Evolutionary conservation across 129 eudicot genomes (phyloP).

Genomic region (Tagetes patula): DNA sequence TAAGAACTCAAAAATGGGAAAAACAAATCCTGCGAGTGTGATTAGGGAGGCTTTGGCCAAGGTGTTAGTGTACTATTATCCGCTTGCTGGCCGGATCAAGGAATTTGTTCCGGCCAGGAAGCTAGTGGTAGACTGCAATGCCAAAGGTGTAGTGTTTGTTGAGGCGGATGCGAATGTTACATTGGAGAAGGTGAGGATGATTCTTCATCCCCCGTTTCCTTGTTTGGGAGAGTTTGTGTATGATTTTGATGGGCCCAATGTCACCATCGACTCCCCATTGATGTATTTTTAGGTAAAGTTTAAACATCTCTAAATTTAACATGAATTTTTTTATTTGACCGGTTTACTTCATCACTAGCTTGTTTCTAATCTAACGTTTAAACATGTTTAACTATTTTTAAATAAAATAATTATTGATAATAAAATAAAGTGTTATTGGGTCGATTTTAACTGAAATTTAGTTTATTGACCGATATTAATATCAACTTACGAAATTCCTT

Average conservation of each 20-base stretch:
- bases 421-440: too few relatives aligned
- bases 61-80: slow-evolving; percentile 46
- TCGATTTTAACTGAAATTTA: too few relatives aligned
- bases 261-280: slow-evolving; percentile 33
- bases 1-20: slow-evolving; percentile 14
- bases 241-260: slow-evolving; percentile 21
- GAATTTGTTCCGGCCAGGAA: slow-evolving; percentile 11
- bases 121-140: slow-evolving; percentile 41
- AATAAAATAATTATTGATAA: too few relatives aligned
- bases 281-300: slow-evolving; percentile 36
- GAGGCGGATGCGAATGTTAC: slow-evolving; percentile 46
- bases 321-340: too few relatives aligned
- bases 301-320: background rate
- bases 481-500: too few relatives aligned
- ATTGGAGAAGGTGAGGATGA: slow-evolving; percentile 27
- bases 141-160: slow-evolving; percentile 42
- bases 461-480: too few relatives aligned
- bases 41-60: slow-evolving; percentile 38
- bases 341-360: too few relatives aligned
- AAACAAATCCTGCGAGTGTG: slow-evolving; percentile 24
- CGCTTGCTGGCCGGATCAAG: slow-evolving; percentile 44
- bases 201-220: slow-evolving; percentile 37
- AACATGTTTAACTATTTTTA: too few relatives aligned
- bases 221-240: slow-evolving; percentile 32
- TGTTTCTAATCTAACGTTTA: too few relatives aligned